These are phyloP conservation scores for Chrysanthemum lavandulifolium DNA, from an alignment of 129 eudicot genomes.

Conservation along the genomic window DNA sequence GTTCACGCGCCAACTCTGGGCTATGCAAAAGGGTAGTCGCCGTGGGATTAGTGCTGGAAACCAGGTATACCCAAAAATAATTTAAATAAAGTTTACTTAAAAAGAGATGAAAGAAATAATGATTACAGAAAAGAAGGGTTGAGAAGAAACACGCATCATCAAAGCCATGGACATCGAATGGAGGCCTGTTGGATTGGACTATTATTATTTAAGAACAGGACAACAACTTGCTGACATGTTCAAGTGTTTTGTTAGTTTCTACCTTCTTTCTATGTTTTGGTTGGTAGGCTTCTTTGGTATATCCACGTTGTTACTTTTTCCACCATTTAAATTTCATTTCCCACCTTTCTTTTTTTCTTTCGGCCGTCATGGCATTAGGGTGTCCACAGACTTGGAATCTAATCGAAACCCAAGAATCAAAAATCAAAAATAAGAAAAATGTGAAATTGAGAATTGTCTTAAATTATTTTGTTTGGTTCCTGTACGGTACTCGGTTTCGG, in stretches of 20 bases:
- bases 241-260: slow-evolving; percentile 7
- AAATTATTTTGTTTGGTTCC: too few species aligned
- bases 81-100: not conserved
- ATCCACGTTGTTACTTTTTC: not conserved
- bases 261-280: not conserved
- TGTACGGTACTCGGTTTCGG: too few species aligned
- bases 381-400: too few species aligned
- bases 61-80: too few species aligned
- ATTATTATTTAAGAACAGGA: not conserved
- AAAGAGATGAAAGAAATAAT: not conserved
- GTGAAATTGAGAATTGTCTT: too few species aligned
- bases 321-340: not conserved
- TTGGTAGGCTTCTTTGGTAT: not conserved
- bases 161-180: slow-evolving; percentile 20
- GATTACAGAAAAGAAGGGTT: slow-evolving; percentile 25
- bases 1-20: too few species aligned
- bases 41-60: too few species aligned
- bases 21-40: too few species aligned
- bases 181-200: not conserved
- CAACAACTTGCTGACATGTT: slow-evolving; percentile 6
- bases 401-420: too few species aligned
- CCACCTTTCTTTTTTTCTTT: too few species aligned
- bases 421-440: too few species aligned
- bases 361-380: too few species aligned
- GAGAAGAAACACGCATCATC: slow-evolving; percentile 33